Evolutionary conservation across 371 early-diverging fungal genomes (phyloP).

Genomic region (Rhizomucor miehei): DNA sequence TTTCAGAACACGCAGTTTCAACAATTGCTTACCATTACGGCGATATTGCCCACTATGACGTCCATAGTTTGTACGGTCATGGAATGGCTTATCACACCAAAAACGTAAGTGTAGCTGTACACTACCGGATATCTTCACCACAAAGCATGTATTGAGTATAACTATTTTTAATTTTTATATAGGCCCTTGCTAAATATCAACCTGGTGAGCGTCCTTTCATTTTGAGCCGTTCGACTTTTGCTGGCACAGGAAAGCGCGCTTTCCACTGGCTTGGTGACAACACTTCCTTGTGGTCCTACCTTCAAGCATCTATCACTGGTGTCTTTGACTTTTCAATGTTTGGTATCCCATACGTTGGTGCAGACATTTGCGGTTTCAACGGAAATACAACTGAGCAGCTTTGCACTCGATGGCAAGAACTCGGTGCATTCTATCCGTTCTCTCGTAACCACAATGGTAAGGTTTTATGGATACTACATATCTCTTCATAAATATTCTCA

Average conservation of each 20-base stretch:
- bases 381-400: slow-evolving; percentile 54
- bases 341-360: slow-evolving; percentile 66
- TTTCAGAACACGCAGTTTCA: slow-evolving; percentile 55
- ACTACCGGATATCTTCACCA: background rate
- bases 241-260: slow-evolving; percentile 61
- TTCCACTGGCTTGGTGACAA: slow-evolving; percentile 75
- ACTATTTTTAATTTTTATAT: background rate
- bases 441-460: slow-evolving; percentile 64
- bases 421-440: slow-evolving; percentile 81
- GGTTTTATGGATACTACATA: background rate
- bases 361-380: slow-evolving; percentile 75
- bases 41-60: slow-evolving; percentile 53
- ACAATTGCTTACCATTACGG: slow-evolving; percentile 56
- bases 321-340: slow-evolving; percentile 64
- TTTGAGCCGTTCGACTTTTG: slow-evolving; percentile 70
- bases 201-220: slow-evolving; percentile 65
- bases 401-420: slow-evolving; percentile 67
- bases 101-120: slow-evolving; percentile 27
- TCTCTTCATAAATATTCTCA: background rate
- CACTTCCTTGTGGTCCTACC: slow-evolving; percentile 45
- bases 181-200: slow-evolving; percentile 26
- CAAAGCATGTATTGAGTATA: too few species aligned
- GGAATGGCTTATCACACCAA: slow-evolving; percentile 53
- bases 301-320: slow-evolving; percentile 56
- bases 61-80: slow-evolving; percentile 68